Percentiles rank a stretch among this genome's conserved stretches.
Evolutionary conservation across 805 yeast species (phyloP).

Genomic region (Candida loeiensis): DNA sequence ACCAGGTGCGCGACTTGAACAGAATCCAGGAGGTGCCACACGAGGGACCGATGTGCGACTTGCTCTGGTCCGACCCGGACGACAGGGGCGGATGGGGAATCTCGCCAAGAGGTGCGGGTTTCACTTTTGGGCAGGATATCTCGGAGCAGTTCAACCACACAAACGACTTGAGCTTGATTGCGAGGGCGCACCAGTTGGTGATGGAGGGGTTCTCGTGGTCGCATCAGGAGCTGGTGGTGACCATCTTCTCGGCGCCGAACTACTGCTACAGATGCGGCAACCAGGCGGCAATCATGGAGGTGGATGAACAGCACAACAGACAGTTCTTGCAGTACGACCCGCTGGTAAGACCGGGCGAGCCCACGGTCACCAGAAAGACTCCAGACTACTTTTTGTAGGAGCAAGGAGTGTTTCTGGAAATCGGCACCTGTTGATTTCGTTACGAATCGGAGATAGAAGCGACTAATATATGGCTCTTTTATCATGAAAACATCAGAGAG

Average conservation of each 20-base stretch:
- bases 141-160: conserved; percentile 91
- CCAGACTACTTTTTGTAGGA: conserved; percentile 82
- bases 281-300: conserved; percentile 98
- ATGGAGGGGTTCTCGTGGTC: conserved; percentile 97
- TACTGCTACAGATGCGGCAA: conserved; percentile 97
- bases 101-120: conserved; percentile 97
- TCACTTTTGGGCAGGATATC: conserved; percentile 95
- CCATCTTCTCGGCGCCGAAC: conserved; percentile 93
- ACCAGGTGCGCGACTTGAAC: conserved; percentile 86
- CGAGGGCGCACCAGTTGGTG: conserved; percentile 95
- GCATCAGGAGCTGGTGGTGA: conserved; percentile 90
- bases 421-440: background rate
- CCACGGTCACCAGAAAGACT: conserved; percentile 92
- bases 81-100: conserved; percentile 98
- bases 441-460: no score
- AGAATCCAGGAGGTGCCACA: conserved; percentile 96
- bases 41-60: conserved; percentile 97
- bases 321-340: conserved; percentile 96
- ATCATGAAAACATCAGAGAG: no score
- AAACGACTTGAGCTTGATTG: conserved; percentile 77
- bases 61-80: conserved; percentile 96
- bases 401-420: background rate
- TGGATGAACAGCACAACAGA: conserved; percentile 88
- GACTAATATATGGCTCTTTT: no score
- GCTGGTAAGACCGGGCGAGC: conserved; percentile 95